Conservation (phyloP, 768 basidiomycete genomes). For the Tephrocybe sp. region DNA sequence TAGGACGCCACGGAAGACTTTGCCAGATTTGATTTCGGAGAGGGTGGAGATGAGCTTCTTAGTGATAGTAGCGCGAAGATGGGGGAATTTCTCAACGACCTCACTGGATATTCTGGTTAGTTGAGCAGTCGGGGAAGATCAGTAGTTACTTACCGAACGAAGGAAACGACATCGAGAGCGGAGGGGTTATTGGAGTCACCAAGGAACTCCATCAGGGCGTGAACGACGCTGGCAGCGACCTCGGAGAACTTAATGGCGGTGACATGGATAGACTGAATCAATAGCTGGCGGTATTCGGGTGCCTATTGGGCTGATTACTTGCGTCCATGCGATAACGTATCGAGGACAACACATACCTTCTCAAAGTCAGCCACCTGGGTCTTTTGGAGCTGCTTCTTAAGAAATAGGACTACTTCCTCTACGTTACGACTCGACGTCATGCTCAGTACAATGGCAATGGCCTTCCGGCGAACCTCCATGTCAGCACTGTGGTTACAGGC, state of each 20-base stretch:
- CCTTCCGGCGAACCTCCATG: conserved; percentile 95
- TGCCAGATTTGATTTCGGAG: conserved; percentile 89
- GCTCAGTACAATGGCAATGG: conserved; percentile 83
- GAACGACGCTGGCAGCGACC: conserved; percentile 93
- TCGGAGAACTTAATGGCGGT: conserved; percentile 97
- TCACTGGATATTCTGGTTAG: conserved; percentile 49
- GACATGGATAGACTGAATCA: conserved; percentile 97
- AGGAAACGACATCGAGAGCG: conserved; percentile 90
- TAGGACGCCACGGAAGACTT: conserved; percentile 93
- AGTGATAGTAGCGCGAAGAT: conserved; percentile 77
- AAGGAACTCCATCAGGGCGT: conserved; percentile 91
- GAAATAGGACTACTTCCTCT: conserved; percentile 92
- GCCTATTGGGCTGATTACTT: conserved; percentile 47
- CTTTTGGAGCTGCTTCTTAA: conserved; percentile 96
- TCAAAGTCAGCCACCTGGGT: conserved; percentile 92
- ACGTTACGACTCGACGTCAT: conserved; percentile 95
- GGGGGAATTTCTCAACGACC: conserved; percentile 97
- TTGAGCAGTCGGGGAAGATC: neutral
- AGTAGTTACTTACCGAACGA: conserved; percentile 39
- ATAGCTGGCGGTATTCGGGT: conserved; percentile 90
- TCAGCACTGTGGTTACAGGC: conserved; percentile 62
- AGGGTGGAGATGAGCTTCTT: conserved; percentile 84
- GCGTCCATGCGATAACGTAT: neutral
- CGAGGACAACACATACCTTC: conserved; percentile 52
- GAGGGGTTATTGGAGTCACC: conserved; percentile 94